These are phyloP conservation scores for Suillus spraguei DNA, from an alignment of 768 basidiomycete genomes.

Conservation along the genomic window DNA sequence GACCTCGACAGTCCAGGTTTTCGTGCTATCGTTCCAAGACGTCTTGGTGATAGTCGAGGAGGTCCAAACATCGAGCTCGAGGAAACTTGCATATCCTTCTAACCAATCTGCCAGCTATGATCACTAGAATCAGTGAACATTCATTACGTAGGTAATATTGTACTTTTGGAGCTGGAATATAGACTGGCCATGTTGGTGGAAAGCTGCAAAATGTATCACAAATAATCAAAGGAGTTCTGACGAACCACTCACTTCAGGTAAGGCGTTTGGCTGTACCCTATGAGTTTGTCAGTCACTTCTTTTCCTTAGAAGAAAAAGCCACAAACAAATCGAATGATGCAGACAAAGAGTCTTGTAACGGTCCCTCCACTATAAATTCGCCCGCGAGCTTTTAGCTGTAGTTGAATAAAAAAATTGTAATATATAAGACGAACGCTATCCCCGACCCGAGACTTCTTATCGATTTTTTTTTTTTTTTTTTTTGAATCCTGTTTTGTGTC, in stretches of 20 bases:
- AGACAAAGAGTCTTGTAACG: conserved; percentile 41
- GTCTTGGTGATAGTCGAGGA: conserved; percentile 44
- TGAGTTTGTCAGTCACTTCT: neutral
- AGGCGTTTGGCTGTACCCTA: conserved; percentile 58
- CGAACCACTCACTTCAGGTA: conserved; percentile 46
- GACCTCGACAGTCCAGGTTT: conserved; percentile 50
- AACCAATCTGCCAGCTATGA: conserved; percentile 65
- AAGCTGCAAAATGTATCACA: conserved; percentile 39
- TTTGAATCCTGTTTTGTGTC: too few species aligned
- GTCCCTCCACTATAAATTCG: conserved; percentile 44
- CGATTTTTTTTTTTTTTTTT: too few species aligned
- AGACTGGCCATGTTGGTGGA: conserved; percentile 58
- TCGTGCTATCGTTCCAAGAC: conserved; percentile 37
- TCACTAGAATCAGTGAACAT: neutral
- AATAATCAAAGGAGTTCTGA: neutral
- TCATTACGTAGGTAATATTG: neutral
- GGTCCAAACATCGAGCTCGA: conserved; percentile 69
- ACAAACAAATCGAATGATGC: conserved; percentile 52
- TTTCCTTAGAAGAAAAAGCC: conserved; percentile 1
- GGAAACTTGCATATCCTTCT: conserved; percentile 57
- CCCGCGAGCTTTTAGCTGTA: conserved; percentile 3
- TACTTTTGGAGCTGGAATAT: conserved; percentile 52
- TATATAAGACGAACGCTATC: conserved; percentile 39
- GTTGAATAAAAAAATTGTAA: neutral
- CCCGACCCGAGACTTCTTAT: conserved; percentile 53